A percentile compares a stretch with the other conserved stretches of the same genome.
phyloP scores from a whole-genome alignment of 805 yeast genomes.

The Barnettozyma sucrosica region DNA sequence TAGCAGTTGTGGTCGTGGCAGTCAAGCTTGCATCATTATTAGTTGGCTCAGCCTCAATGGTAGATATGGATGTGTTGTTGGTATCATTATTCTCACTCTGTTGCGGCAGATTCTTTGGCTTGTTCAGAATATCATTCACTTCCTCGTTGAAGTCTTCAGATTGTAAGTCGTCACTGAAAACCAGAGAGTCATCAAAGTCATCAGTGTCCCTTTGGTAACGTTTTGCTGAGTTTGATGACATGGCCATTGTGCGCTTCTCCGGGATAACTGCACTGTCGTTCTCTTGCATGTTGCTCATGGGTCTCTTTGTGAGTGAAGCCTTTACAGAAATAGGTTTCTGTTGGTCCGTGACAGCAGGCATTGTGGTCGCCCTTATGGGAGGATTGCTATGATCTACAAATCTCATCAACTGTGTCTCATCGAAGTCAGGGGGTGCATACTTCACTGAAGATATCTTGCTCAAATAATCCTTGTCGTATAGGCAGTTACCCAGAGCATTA shows the following conservation, averaged over 20 bases:
- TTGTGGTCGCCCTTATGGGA: conserved; percentile 14
- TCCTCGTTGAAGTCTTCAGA: conserved; percentile 30
- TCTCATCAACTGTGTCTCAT: conserved; percentile 36
- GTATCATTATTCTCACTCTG: conserved; percentile 8
- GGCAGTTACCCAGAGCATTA: conserved; percentile 76
- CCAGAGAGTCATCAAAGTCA: conserved; percentile 48
- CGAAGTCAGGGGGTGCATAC: conserved; percentile 40
- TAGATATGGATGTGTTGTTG: neutral
- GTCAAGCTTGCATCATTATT: conserved; percentile 12
- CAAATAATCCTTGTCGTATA: conserved; percentile 69
- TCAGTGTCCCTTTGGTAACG: conserved; percentile 18
- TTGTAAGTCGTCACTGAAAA: conserved; percentile 45
- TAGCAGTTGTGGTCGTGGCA: neutral
- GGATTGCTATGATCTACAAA: conserved; percentile 17
- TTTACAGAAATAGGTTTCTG: neutral
- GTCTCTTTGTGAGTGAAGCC: neutral
- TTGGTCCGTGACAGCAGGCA: conserved; percentile 7
- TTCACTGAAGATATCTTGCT: conserved; percentile 38
- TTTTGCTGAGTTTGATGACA: conserved; percentile 6
- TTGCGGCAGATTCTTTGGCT: conserved; percentile 14
- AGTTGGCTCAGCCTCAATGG: conserved; percentile 5
- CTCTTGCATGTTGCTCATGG: neutral
- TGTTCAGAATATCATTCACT: conserved; percentile 20
- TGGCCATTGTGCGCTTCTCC: conserved; percentile 12
- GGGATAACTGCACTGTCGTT: conserved; percentile 7